Conservation (phyloP, 176 grass and related monocot genomes). For the Paspalum notatum region DNA sequence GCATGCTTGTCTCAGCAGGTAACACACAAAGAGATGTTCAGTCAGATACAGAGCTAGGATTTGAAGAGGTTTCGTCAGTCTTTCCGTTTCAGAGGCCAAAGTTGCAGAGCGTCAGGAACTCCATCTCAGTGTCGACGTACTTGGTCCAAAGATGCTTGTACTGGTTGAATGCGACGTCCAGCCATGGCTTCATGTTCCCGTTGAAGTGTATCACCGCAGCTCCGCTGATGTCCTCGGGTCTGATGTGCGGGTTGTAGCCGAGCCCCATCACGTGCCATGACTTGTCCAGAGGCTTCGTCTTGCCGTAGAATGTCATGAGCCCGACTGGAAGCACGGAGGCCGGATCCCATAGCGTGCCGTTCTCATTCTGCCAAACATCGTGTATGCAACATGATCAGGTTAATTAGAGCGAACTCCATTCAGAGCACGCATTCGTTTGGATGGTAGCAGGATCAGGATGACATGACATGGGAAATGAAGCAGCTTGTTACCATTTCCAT, state of each 20-base stretch:
- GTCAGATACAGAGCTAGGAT: not conserved
- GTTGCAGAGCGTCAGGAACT: conserved; percentile 96
- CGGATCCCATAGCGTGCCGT: conserved; percentile 75
- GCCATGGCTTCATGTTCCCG: conserved; percentile 98
- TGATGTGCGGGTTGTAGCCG: conserved; percentile 90
- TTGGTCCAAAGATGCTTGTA: conserved; percentile 96
- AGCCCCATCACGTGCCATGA: conserved; percentile 97
- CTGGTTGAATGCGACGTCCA: conserved; percentile 95
- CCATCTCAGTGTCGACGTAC: conserved; percentile 92
- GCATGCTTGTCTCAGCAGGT: not conserved
- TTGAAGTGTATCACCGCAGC: conserved; percentile 90
- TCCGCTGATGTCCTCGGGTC: conserved; percentile 73
- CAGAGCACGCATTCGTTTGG: too few relatives aligned
- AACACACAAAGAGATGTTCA: not conserved
- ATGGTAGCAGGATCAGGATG: too few relatives aligned
- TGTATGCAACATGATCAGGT: too few relatives aligned
- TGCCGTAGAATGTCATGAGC: conserved; percentile 84
- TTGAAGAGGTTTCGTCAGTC: not conserved
- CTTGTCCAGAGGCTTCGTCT: conserved; percentile 84
- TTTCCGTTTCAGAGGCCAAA: conserved; percentile 80
- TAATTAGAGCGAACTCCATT: too few relatives aligned
- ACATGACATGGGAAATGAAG: not conserved
- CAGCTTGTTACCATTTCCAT: conserved; percentile 43
- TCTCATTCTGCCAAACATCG: conserved; percentile 63
- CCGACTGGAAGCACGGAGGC: conserved; percentile 72